Base-by-base conservation (phyloP, 2,329 filamentous ascomycete genomes). In the Alternaria arborescens region DNA sequence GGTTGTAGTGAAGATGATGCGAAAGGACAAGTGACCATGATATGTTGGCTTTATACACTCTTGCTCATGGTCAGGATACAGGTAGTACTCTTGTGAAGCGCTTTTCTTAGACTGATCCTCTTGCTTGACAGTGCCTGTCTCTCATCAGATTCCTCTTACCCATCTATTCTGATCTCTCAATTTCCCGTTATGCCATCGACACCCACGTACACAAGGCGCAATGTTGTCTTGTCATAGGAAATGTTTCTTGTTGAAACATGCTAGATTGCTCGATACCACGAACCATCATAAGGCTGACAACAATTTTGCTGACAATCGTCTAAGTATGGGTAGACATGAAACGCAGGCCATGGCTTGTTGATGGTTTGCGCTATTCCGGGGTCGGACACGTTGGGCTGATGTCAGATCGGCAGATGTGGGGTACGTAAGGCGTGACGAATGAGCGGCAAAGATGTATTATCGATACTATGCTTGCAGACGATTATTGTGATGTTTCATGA, bases 111-210 rank as follows among this genome's bases (percentile, higher is more conserved):
- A 36, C 14, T 16, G 8, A 3, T 2, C 18, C 20, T 36, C 14
- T 36, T 38, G 16, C 0, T 10, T 4, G 34, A 3, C 32, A 4
- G 6, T 8, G 8, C 28, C 12, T 34, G 44, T 48, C 46, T 36
- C 46, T 48, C 18, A 32, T 48, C 46, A 48, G 46, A 26, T 30
- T 12, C 20, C 3, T 24, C 30, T 50, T 16, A 26, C 20, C 16
- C 14, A 5, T 14, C 32, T 4, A 2, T 5, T 22, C 8, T 34
- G 5, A 8, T 1, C 18, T 1, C 30, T 6, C 7, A 1, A 11
- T 0, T 18, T 1, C 3, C 10, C 18, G 18, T 3, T 5, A 12
- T 10, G 16, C n/a, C 8, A n/a, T 14, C 1, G 1, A 41, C 12
- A 8, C 12, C 18, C 8, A 36, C 2, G 4, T 2, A 8, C 20